These are phyloP conservation scores for Trichoderma asperellum DNA, from an alignment of 2,329 filamentous ascomycete genomes.

Conservation along the genomic window DNA sequence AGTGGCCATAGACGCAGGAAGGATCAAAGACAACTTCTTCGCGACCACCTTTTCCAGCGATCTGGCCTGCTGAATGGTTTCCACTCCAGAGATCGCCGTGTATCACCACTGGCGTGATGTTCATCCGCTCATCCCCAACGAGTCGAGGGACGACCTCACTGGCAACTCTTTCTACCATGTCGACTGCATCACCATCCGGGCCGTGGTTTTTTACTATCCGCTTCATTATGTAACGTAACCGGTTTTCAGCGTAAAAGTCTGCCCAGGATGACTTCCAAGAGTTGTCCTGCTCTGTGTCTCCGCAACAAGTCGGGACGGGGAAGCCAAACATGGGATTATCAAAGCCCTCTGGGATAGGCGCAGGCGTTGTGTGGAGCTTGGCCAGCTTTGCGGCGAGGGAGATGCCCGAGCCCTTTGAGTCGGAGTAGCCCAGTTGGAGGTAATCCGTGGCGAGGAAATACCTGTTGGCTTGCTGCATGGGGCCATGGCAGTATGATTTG, in stretches of 20 bases:
- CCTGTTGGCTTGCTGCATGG: conserved; percentile 53
- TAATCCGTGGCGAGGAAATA: conserved; percentile 77
- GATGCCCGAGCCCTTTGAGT: conserved; percentile 50
- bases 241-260: conserved; percentile 80
- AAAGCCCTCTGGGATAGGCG: conserved; percentile 64
- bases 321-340: conserved; percentile 76
- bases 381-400: conserved; percentile 78
- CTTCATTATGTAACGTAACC: conserved; percentile 67
- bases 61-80: conserved; percentile 71
- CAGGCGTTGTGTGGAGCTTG: conserved; percentile 74
- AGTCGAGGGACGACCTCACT: conserved; percentile 71
- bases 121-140: conserved; percentile 69
- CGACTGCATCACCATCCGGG: conserved; percentile 61
- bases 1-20: conserved; percentile 80
- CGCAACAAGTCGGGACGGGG: conserved; percentile 82
- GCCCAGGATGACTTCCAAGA: conserved; percentile 74
- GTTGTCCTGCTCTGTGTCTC: conserved; percentile 82
- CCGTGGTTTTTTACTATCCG: conserved; percentile 66
- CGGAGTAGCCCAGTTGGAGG: conserved; percentile 62
- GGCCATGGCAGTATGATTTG: conserved; percentile 72
- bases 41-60: conserved; percentile 56
- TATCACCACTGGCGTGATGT: conserved; percentile 74
- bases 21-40: conserved; percentile 86
- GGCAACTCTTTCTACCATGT: conserved; percentile 67
- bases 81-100: conserved; percentile 96